Conservation (phyloP, 768 basidiomycete species). For the Trametes gibbosa region DNA sequence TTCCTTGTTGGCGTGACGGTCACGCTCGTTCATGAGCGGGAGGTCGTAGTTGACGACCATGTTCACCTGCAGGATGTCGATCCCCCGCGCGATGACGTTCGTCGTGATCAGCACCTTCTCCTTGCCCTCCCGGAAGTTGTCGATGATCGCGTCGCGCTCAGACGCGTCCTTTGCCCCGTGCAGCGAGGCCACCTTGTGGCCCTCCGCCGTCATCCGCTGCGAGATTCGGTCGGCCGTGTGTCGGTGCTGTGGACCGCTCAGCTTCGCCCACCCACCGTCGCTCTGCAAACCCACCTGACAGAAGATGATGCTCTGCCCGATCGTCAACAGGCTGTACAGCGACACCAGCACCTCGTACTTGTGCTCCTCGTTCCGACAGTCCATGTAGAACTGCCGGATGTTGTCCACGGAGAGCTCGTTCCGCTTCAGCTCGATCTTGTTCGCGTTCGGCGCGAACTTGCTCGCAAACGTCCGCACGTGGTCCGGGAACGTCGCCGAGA, state of each 20-base stretch:
- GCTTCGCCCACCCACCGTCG: too few relatives aligned
- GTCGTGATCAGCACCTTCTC: constrained; percentile 98
- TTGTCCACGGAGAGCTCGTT: constrained; percentile 93
- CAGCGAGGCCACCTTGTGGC: constrained; percentile 93
- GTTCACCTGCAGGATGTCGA: constrained; percentile 98
- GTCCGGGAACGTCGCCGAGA: constrained; percentile 98
- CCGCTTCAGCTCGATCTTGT: constrained; percentile 93
- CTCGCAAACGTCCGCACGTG: constrained; percentile 87
- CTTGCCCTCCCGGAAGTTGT: constrained; percentile 92
- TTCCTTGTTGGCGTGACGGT: constrained; percentile 35
- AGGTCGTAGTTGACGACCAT: constrained; percentile 99
- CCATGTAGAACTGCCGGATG: constrained; percentile 97
- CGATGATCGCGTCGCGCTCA: constrained; percentile 91
- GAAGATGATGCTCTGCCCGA: constrained; percentile 99
- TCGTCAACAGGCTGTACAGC: constrained; percentile 85
- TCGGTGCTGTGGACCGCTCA: constrained; percentile 55
- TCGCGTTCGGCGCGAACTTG: constrained; percentile 90
- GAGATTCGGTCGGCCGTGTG: constrained; percentile 93
- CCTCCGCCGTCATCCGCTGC: constrained; percentile 84
- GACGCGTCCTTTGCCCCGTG: constrained; percentile 90
- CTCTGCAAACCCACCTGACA: constrained; percentile 64
- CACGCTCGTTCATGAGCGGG: constrained; percentile 78
- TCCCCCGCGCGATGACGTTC: constrained; percentile 97
- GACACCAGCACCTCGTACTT: constrained; percentile 95
- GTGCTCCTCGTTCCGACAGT: constrained; percentile 85